phyloP scores from a whole-genome alignment of 2,329 filamentous ascomycete species.

The Apiospora saccharicola region DNA sequence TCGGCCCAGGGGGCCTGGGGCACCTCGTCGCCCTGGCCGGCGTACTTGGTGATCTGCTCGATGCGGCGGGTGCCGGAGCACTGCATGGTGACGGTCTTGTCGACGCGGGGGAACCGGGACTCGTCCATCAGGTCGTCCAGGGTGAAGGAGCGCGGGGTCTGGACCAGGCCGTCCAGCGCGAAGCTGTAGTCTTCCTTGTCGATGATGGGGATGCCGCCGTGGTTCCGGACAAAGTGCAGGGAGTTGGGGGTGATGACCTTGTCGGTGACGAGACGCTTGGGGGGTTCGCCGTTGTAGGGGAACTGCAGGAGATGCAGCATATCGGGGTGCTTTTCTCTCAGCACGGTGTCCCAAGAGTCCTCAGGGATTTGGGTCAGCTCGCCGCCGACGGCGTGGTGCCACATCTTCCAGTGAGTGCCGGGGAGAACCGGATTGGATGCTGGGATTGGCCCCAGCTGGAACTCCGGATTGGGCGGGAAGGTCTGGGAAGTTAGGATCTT shows the following conservation, averaged over 20 bases:
- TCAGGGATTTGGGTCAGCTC: constrained; percentile 58
- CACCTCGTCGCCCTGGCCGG: constrained; percentile 71
- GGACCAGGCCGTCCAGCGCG: constrained; percentile 66
- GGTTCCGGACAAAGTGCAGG: constrained; percentile 72
- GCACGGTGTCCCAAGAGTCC: constrained; percentile 63
- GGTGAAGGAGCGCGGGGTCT: constrained; percentile 62
- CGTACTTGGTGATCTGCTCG: constrained; percentile 71
- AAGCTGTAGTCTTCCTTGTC: constrained; percentile 62
- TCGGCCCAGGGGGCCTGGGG: constrained; percentile 66
- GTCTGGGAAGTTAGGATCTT: constrained; percentile 60
- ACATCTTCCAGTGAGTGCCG: constrained; percentile 64
- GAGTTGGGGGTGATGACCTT: constrained; percentile 65
- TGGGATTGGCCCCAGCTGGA: constrained; percentile 62
- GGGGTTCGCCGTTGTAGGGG: constrained; percentile 70
- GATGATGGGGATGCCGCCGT: constrained; percentile 74
- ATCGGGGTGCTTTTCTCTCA: constrained; percentile 63
- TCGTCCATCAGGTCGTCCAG: constrained; percentile 69
- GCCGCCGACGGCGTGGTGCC: constrained; percentile 61
- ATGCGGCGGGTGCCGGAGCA: constrained; percentile 74
- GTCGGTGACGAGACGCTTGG: constrained; percentile 61
- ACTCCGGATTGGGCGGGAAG: constrained; percentile 60
- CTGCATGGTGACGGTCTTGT: constrained; percentile 68
- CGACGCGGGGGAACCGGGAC: constrained; percentile 63
- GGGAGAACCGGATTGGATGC: constrained; percentile 64
- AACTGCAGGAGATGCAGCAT: constrained; percentile 70